These are phyloP conservation scores for Pseudogymnoascus sp. DNA, from an alignment of 2,329 filamentous ascomycete genomes.

Conservation along the genomic window DNA sequence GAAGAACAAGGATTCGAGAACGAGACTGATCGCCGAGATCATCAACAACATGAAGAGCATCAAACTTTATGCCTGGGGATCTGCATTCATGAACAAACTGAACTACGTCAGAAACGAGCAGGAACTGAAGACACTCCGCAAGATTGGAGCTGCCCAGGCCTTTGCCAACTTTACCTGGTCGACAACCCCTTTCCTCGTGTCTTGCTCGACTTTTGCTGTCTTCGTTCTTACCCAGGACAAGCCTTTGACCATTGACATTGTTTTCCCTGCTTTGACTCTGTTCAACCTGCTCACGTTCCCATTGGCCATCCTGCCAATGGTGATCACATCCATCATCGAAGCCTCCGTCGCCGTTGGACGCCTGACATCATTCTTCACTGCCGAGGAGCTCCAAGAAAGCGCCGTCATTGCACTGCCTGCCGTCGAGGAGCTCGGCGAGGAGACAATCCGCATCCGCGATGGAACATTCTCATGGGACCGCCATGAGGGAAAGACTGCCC, in stretches of 20 bases:
- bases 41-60: slow-evolving; percentile 99
- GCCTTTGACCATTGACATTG: slow-evolving; percentile 85
- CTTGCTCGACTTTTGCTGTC: slow-evolving; percentile 90
- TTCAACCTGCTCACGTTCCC: slow-evolving; percentile 97
- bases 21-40: slow-evolving; percentile 91
- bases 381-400: slow-evolving; percentile 83
- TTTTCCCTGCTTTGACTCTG: slow-evolving; percentile 85
- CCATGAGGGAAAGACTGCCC: slow-evolving; percentile 59
- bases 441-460: slow-evolving; percentile 74
- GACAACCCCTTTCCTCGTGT: slow-evolving; percentile 93
- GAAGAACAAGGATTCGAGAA: slow-evolving; percentile 97
- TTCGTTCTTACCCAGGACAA: slow-evolving; percentile 78
- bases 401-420: slow-evolving; percentile 65
- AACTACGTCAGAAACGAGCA: slow-evolving; percentile 94
- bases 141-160: slow-evolving; percentile 89
- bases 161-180: slow-evolving; percentile 98
- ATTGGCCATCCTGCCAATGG: slow-evolving; percentile 89
- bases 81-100: slow-evolving; percentile 94
- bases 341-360: slow-evolving; percentile 86
- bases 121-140: slow-evolving; percentile 89
- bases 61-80: slow-evolving; percentile 96
- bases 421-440: slow-evolving; percentile 70
- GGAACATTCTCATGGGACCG: slow-evolving; percentile 94
- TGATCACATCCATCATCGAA: slow-evolving; percentile 93
- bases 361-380: slow-evolving; percentile 73